Percentiles rank a stretch among this genome's conserved stretches.
Conservation (phyloP, 495 filamentous ascomycete species). For the Hypoxylon perforatum region DNA sequence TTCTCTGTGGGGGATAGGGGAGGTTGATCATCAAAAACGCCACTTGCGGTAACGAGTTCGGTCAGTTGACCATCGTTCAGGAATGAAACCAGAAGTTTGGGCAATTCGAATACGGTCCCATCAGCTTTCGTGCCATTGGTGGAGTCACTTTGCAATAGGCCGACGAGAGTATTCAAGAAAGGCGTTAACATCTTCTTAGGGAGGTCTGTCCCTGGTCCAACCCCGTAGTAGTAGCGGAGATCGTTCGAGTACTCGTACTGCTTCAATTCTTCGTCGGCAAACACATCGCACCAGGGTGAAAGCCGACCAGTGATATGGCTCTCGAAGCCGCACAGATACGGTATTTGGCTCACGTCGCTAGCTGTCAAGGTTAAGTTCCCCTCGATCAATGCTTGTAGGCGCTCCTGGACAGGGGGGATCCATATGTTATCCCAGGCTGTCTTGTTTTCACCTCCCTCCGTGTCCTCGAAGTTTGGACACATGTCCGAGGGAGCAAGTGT, state of each 20-base stretch:
- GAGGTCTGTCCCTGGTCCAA: conserved; percentile 62
- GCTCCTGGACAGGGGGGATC: conserved; percentile 60
- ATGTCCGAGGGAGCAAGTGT: conserved; percentile 66
- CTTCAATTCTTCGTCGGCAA: conserved; percentile 62
- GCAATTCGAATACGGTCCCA: conserved; percentile 52
- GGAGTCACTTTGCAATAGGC: conserved; percentile 58
- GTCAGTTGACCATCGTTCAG: conserved; percentile 70
- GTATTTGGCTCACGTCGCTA: conserved; percentile 63
- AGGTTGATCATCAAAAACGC: conserved; percentile 62
- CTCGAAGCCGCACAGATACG: conserved; percentile 71
- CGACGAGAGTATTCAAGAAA: conserved; percentile 60
- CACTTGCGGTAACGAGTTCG: conserved; percentile 63
- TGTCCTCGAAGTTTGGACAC: conserved; percentile 62
- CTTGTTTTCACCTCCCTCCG: conserved; percentile 54
- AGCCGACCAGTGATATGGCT: conserved; percentile 65
- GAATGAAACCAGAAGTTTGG: conserved; percentile 64
- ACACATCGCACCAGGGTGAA: conserved; percentile 65
- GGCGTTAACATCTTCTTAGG: conserved; percentile 62
- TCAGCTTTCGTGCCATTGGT: conserved; percentile 54
- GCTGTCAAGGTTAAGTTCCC: conserved; percentile 63
- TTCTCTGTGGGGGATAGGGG: conserved; percentile 54
- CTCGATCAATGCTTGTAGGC: conserved; percentile 59
- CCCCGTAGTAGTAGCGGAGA: conserved; percentile 68
- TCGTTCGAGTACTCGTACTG: conserved; percentile 70
- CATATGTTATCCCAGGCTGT: conserved; percentile 57